Percentiles rank a stretch among this genome's conserved stretches.
phyloP scores from a whole-genome alignment of 495 filamentous ascomycete genomes.

The Penicillium lagena region DNA sequence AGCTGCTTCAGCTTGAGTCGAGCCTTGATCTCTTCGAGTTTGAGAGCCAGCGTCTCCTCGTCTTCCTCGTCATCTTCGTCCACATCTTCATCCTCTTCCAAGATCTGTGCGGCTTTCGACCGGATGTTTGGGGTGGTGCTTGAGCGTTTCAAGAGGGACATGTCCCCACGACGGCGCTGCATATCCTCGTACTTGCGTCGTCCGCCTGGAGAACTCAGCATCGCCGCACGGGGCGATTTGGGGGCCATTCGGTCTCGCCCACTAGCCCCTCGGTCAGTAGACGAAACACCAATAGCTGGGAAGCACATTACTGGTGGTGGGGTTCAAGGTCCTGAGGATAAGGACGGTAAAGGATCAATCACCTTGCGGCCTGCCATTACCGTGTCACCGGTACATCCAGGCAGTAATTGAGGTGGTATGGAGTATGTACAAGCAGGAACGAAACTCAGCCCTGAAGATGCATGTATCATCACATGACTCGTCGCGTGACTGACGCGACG shows the following conservation, averaged over 20 bases:
- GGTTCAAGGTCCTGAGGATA: not conserved
- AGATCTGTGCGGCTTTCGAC: conserved; percentile 23
- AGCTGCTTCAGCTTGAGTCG: conserved; percentile 84
- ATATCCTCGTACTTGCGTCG: conserved; percentile 63
- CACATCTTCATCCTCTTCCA: conserved; percentile 32
- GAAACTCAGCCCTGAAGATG: no score
- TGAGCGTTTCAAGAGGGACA: conserved; percentile 55
- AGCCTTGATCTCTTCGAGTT: conserved; percentile 80
- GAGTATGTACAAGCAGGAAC: no score
- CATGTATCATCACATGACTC: no score
- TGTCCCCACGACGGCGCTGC: conserved; percentile 54
- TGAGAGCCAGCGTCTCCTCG: conserved; percentile 79
- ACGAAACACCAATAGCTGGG: no score
- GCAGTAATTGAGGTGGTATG: no score
- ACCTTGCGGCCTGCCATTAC: no score
- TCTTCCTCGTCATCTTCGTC: conserved; percentile 61
- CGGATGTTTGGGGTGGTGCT: conserved; percentile 34
- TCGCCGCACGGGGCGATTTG: conserved; percentile 74
- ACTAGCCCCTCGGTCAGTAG: conserved; percentile 9
- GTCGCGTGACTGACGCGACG: no score
- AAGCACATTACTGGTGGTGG: not conserved
- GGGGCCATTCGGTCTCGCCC: conserved; percentile 74
- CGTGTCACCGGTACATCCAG: no score
- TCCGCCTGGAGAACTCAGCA: conserved; percentile 75
- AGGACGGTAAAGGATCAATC: no score